Base-by-base conservation (phyloP, 2,329 filamentous ascomycete species). In the Penicillium psychrosexuale region DNA sequence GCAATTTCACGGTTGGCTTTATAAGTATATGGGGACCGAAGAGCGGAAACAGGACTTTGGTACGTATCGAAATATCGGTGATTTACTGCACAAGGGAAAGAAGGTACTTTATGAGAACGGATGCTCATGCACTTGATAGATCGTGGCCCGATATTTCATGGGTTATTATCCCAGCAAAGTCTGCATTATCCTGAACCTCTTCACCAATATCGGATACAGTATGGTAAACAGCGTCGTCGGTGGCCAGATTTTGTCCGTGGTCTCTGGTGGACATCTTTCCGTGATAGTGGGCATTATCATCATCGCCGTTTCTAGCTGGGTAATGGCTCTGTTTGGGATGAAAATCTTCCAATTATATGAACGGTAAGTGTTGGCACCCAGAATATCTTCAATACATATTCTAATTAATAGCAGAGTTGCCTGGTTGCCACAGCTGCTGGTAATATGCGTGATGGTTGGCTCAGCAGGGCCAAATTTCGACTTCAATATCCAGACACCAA, bases 151-250 rank as follows among this genome's bases (percentile, higher is more conserved):
- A 27, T 76, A 72, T 54, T 74, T 75, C 45, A 75, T 77, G 73
- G 75, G 75, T 6, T 77, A 75, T 56, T 75, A 72, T 37, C 73
- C 75, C 9, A 71, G 68, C 56, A 76, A 75, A 59, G 57, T 76
- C 33, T 72, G 63, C 64, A 75, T 66, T 58, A 62, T 69, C 4
- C 60, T 77, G 24, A 77, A 77, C 47, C 66, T 77, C 15, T 63
- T 77, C 31, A 74, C 75, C 47, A 75, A 75, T 62, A 47, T 76
- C 17, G 75, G 75, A 13, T 77, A 75, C 42, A 69, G 72, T 31
- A 76, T 77, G 65, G 70, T 77, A 51, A 75, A 73, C 60, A 68
- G 67, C 34, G 71, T 75, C 28, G 67, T 77, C n/a, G 75, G 73
- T 40, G 75, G 75, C 5, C 75, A 77, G 53, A 66, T 78, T n/a